Conservation (phyloP, 441 rosid species). For the Syzygium syzygioides region DNA sequence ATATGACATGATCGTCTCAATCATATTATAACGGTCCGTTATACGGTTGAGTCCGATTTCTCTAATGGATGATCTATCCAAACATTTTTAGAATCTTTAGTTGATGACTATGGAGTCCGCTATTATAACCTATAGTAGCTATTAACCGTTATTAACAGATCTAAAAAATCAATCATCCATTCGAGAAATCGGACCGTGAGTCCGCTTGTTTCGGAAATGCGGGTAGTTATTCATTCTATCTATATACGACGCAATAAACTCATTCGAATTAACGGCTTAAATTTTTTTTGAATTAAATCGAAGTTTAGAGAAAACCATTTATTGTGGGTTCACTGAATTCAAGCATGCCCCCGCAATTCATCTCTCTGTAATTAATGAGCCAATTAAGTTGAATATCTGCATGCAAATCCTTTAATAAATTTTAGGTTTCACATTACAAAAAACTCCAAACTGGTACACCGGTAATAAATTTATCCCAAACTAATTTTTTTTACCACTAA, state of each 20-base stretch:
- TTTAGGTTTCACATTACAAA: too few species aligned
- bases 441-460: too few species aligned
- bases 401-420: neutral
- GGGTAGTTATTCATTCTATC: neutral
- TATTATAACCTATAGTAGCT: neutral
- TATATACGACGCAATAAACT: neutral
- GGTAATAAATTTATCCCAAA: too few species aligned
- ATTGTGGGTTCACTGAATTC: neutral
- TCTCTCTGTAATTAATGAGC: neutral
- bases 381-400: neutral
- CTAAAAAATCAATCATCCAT: neutral
- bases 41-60: neutral
- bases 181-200: neutral
- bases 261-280: neutral
- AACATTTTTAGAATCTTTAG: neutral
- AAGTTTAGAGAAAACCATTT: neutral
- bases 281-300: neutral
- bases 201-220: neutral
- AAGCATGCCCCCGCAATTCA: neutral
- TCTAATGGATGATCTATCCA: neutral
- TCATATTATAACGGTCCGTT: neutral
- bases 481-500: too few species aligned
- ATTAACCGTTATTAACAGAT: neutral
- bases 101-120: neutral
- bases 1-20: neutral